A percentile compares a stretch with the other conserved stretches of the same genome.
These are phyloP conservation scores for Umbelopsis ramanniana DNA, from an alignment of 192 early-diverging fungal genomes.

Conservation along the genomic window DNA sequence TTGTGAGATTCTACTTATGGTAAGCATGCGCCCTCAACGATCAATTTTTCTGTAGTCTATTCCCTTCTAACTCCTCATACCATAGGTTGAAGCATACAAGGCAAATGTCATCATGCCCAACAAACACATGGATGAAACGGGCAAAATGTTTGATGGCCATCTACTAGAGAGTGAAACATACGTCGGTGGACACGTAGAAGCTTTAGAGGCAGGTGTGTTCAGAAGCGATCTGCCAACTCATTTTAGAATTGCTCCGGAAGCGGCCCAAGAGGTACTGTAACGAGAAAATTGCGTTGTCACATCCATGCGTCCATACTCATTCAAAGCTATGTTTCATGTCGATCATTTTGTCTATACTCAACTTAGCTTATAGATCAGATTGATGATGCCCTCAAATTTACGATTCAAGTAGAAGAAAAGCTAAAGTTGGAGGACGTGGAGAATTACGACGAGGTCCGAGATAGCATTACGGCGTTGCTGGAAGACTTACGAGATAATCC, in stretches of 20 bases:
- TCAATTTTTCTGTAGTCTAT: not conserved
- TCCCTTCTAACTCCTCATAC: not conserved
- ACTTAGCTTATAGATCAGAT: slow-evolving; percentile 84
- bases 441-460: slow-evolving; percentile 87
- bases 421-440: slow-evolving; percentile 75
- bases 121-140: slow-evolving; percentile 85
- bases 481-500: slow-evolving; percentile 81
- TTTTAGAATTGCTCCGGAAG: slow-evolving; percentile 78
- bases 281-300: not conserved
- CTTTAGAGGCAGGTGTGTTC: slow-evolving; percentile 98
- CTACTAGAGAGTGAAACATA: slow-evolving; percentile 94
- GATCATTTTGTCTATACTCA: no score
- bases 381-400: slow-evolving; percentile 89
- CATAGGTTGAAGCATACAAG: slow-evolving; percentile 83
- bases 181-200: slow-evolving; percentile 98
- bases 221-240: slow-evolving; percentile 89
- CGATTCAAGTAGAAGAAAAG: slow-evolving; percentile 83
- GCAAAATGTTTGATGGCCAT: slow-evolving; percentile 87
- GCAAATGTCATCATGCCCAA: slow-evolving; percentile 96
- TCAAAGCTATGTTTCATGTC: not conserved
- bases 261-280: slow-evolving; percentile 65
- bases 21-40: no score
- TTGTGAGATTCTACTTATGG: slow-evolving; percentile 97
- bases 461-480: slow-evolving; percentile 67
- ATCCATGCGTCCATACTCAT: not conserved